Percentiles rank a stretch among this genome's conserved stretches.
These are phyloP conservation scores for Phytophthora meadii DNA, from an alignment of 352 stramenopile genomes.

Conservation along the genomic window DNA sequence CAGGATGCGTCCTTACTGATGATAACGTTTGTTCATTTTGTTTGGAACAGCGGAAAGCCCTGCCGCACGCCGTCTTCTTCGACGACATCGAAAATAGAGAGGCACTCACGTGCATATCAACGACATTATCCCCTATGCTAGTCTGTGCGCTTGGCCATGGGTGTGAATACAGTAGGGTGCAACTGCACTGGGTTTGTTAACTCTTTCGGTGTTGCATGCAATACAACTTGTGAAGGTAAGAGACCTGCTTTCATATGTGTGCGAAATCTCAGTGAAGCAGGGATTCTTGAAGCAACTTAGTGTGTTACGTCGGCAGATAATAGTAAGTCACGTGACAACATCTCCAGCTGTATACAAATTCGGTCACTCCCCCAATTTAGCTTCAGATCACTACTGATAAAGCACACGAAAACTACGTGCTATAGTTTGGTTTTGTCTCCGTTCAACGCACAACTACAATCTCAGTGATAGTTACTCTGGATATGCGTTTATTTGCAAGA, in stretches of 20 bases:
- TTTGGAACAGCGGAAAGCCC: conserved; percentile 27
- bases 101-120: conserved; percentile 4
- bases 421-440: no score
- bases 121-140: conserved; percentile 4
- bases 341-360: conserved; percentile 2
- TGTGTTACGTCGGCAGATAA: conserved; percentile 16
- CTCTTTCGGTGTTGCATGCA: conserved; percentile 7
- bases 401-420: no score
- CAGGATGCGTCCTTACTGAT: neutral
- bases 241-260: neutral
- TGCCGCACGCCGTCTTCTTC: conserved; percentile 58
- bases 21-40: conserved; percentile 8
- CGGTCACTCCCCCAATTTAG: no score
- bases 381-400: no score
- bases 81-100: conserved; percentile 58
- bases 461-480: no score
- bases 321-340: conserved; percentile 1
- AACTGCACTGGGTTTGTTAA: conserved; percentile 6
- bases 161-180: conserved; percentile 3
- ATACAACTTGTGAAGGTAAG: conserved; percentile 5
- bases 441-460: no score
- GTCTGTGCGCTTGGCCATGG: conserved; percentile 3
- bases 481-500: no score
- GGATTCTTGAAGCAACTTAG: conserved; percentile 1
- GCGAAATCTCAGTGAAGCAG: no score